Conservation (phyloP, 2,329 filamentous ascomycete species). For the Hortaea werneckii region DNA sequence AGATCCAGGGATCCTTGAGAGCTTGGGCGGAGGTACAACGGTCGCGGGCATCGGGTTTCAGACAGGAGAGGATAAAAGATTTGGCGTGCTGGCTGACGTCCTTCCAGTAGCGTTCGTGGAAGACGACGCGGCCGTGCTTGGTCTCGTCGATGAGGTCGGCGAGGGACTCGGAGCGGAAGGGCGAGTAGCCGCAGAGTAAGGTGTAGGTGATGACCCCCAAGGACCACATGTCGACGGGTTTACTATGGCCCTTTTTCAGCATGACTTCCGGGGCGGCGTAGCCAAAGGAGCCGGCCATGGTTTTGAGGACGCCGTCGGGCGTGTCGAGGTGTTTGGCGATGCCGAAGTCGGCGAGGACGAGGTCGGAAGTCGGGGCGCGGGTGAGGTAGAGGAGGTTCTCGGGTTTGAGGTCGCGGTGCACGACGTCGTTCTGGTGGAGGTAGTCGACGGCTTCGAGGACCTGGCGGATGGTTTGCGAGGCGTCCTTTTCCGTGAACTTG, state of each 20-base stretch:
- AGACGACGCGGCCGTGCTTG: slow-evolving; percentile 70
- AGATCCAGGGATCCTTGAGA: slow-evolving; percentile 56
- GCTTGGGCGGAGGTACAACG: slow-evolving; percentile 55
- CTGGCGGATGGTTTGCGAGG: slow-evolving; percentile 88
- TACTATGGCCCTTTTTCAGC: slow-evolving; percentile 94
- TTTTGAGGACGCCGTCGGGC: slow-evolving; percentile 84
- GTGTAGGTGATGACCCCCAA: slow-evolving; percentile 98
- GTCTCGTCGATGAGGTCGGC: slow-evolving; percentile 92
- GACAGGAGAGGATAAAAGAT: slow-evolving; percentile 74
- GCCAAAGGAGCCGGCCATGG: slow-evolving; percentile 96
- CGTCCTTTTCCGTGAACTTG: slow-evolving; percentile 97
- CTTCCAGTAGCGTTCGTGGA: slow-evolving; percentile 98
- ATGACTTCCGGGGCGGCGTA: slow-evolving; percentile 98
- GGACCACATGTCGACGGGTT: slow-evolving; percentile 99
- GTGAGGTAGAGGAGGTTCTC: slow-evolving; percentile 95
- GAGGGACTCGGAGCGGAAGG: slow-evolving; percentile 90
- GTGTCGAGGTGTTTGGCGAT: slow-evolving; percentile 96
- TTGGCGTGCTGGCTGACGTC: slow-evolving; percentile 94
- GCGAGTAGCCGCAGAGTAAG: slow-evolving; percentile 92
- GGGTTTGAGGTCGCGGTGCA: slow-evolving; percentile 95
- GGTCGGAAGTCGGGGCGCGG: slow-evolving; percentile 62
- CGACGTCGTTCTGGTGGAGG: slow-evolving; percentile 86
- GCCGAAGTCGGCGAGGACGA: slow-evolving; percentile 93
- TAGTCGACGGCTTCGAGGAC: slow-evolving; percentile 90
- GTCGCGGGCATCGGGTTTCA: slow-evolving; percentile 67